Evolutionary conservation across 2,329 filamentous ascomycete species (phyloP).

Genomic region (Sarocladium kiliense): DNA sequence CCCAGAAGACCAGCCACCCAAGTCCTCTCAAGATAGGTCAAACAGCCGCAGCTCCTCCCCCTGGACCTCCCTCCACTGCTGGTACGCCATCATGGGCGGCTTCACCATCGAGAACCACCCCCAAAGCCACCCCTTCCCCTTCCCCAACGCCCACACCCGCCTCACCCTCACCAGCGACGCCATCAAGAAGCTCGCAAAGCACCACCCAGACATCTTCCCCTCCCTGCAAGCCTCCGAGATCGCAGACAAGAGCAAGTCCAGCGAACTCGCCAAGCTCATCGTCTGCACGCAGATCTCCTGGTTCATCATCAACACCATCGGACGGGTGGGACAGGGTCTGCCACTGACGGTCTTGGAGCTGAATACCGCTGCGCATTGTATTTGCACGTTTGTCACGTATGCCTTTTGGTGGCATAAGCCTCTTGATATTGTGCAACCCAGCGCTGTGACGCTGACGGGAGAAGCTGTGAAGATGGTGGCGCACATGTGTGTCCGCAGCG

Average conservation of each 20-base stretch:
- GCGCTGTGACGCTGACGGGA: not conserved
- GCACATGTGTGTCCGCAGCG: not conserved
- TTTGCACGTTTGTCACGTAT: not conserved
- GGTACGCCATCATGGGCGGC: slow-evolving; percentile 5
- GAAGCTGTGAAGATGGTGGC: not conserved
- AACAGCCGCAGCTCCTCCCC: not conserved
- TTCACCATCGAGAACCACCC: not conserved
- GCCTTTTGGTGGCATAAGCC: slow-evolving; percentile 4
- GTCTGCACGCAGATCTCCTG: slow-evolving; percentile 4
- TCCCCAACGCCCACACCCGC: not conserved
- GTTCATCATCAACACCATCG: slow-evolving; percentile 6
- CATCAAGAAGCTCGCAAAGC: not conserved
- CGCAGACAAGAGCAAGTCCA: slow-evolving; percentile 1
- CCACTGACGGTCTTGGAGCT: not conserved
- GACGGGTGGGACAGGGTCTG: not conserved
- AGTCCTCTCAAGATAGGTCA: too few relatives aligned
- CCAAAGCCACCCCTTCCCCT: not conserved
- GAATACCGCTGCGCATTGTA: not conserved
- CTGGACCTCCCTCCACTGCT: not conserved
- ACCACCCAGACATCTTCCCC: not conserved
- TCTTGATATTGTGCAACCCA: not conserved
- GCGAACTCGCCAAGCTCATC: slow-evolving; percentile 4
- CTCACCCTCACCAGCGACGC: slow-evolving; percentile 3
- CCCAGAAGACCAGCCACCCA: not conserved
- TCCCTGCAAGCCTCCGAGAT: not conserved